Evolutionary conservation across 106 monocot species (phyloP).

Genomic region (Dioscorea dumetorum): DNA sequence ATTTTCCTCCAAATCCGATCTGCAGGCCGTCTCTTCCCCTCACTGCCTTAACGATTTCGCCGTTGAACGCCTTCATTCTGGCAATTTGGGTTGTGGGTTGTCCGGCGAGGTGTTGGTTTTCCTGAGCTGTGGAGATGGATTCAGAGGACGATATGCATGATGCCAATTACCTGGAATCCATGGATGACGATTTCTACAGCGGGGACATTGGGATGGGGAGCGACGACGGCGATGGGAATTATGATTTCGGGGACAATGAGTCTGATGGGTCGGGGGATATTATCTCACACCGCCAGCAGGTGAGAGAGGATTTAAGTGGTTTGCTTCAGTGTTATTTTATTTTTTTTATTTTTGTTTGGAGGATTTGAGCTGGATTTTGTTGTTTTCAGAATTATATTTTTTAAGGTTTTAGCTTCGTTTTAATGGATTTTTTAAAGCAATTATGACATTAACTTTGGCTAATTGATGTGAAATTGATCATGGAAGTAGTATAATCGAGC

Average conservation of each 20-base stretch:
- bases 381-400: background rate
- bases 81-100: background rate
- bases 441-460: no score
- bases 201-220: conserved; percentile 20
- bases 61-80: background rate
- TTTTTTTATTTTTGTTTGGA: no score
- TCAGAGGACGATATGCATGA: conserved; percentile 64
- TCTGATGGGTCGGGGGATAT: conserved; percentile 40
- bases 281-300: conserved; percentile 45
- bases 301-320: background rate
- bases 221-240: conserved; percentile 29
- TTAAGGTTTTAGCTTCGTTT: background rate
- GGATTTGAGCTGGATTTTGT: background rate
- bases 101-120: background rate
- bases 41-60: no score
- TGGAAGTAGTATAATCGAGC: no score
- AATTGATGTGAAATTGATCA: no score
- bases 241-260: conserved; percentile 43
- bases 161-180: conserved; percentile 37
- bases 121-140: conserved; percentile 27
- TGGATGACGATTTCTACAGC: conserved; percentile 61
- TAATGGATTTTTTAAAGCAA: no score
- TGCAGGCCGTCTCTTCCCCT: no score
- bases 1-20: no score
- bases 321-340: no score